Evolutionary conservation across 2,329 filamentous ascomycete genomes (phyloP).

Genomic region (Microdochium paspali): DNA sequence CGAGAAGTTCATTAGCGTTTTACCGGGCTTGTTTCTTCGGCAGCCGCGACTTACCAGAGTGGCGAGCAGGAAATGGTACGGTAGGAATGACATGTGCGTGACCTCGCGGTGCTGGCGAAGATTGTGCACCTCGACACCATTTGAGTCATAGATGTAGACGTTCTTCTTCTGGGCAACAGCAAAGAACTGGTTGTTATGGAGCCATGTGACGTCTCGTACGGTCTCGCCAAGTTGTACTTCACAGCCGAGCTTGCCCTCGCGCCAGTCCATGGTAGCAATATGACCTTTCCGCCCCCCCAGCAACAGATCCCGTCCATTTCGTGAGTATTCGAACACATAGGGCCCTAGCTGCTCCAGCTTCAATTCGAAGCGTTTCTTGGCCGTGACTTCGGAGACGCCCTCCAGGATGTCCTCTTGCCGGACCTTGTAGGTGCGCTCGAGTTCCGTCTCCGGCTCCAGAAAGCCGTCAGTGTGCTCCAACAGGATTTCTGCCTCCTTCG

Average conservation of each 20-base stretch:
- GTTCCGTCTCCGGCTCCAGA: constrained; percentile 75
- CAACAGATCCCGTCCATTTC: constrained; percentile 79
- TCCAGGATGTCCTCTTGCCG: constrained; percentile 76
- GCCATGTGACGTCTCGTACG: constrained; percentile 78
- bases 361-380: constrained; percentile 87
- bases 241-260: constrained; percentile 81
- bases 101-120: constrained; percentile 86
- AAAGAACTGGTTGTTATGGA: constrained; percentile 92
- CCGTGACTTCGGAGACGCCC: constrained; percentile 70
- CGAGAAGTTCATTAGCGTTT: not conserved
- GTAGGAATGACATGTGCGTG: constrained; percentile 87
- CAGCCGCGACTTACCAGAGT: constrained; percentile 56
- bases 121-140: constrained; percentile 87
- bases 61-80: constrained; percentile 89
- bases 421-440: constrained; percentile 89
- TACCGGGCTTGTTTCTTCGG: not conserved
- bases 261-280: constrained; percentile 94
- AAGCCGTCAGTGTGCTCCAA: constrained; percentile 81
- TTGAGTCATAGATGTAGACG: constrained; percentile 90
- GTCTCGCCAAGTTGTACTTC: constrained; percentile 89
- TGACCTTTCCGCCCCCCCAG: constrained; percentile 88
- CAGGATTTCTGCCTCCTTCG: constrained; percentile 92
- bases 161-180: constrained; percentile 94
- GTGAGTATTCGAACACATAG: constrained; percentile 80
- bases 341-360: constrained; percentile 76